A percentile compares a stretch with the other conserved stretches of the same genome.
phyloP scores from a whole-genome alignment of 495 filamentous ascomycete genomes.

The Penicillium atrosanguineum region DNA sequence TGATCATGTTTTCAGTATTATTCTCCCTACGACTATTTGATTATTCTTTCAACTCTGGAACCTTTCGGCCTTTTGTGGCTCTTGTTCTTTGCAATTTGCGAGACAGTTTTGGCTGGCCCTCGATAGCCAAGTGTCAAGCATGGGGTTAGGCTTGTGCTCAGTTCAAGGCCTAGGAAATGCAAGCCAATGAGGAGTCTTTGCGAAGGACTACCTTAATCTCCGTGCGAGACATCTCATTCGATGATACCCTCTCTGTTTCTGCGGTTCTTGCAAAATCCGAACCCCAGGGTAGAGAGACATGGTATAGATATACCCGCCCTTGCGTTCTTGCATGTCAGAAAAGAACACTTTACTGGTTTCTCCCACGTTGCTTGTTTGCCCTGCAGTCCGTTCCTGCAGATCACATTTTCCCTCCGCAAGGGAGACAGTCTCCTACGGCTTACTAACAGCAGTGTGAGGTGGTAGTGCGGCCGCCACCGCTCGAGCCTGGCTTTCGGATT shows the following conservation, averaged over 20 bases:
- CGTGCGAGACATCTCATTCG: slow-evolving; percentile 5
- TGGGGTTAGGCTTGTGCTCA: background rate
- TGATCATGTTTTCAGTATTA: background rate
- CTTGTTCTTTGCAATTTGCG: background rate
- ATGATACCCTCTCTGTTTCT: slow-evolving; percentile 1
- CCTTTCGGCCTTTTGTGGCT: background rate
- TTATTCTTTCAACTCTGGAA: background rate
- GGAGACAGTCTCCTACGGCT: slow-evolving; percentile 1
- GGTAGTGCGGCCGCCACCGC: background rate
- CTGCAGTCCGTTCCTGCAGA: background rate
- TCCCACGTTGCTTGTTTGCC: slow-evolving; percentile 9
- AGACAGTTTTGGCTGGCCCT: background rate
- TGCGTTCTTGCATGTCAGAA: slow-evolving; percentile 7
- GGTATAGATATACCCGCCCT: slow-evolving; percentile 12
- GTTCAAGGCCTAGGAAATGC: background rate
- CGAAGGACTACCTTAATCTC: slow-evolving; percentile 6
- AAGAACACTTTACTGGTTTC: background rate
- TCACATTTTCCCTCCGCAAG: slow-evolving; percentile 4
- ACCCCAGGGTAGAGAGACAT: slow-evolving; percentile 1
- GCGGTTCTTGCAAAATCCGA: slow-evolving; percentile 16
- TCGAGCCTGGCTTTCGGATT: background rate
- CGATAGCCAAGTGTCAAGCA: background rate
- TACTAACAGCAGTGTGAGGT: background rate
- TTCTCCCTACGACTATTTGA: background rate
- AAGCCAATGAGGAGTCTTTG: slow-evolving; percentile 2